These are phyloP conservation scores for Leccinum angustisporum DNA, from an alignment of 1,284 basidiomycete species.

Conservation along the genomic window DNA sequence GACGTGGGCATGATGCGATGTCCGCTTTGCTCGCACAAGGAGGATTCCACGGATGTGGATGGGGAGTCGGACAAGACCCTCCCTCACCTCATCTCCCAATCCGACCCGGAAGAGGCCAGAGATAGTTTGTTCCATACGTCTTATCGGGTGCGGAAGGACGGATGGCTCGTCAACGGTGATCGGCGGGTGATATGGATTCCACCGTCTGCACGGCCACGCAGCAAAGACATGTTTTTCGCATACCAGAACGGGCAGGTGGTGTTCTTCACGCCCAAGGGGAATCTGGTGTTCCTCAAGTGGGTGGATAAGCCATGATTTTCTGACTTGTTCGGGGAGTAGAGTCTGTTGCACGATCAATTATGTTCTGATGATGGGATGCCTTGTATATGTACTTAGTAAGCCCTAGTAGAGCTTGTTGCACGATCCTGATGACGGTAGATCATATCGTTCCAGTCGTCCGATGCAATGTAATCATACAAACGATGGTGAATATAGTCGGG, in stretches of 20 bases:
- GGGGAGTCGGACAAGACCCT: too few relatives aligned
- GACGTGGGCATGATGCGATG: too few relatives aligned
- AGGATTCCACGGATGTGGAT: too few relatives aligned
- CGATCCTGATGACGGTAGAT: neutral
- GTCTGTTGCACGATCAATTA: neutral
- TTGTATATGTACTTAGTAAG: too few relatives aligned
- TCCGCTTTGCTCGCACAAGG: too few relatives aligned
- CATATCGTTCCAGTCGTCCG: too few relatives aligned
- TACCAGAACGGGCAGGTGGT: constrained; percentile 8
- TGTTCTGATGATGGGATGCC: neutral
- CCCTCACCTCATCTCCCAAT: constrained; percentile 10
- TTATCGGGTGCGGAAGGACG: constrained; percentile 23
- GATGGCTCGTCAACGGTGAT: constrained; percentile 22
- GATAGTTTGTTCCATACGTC: constrained; percentile 12
- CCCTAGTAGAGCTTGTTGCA: neutral
- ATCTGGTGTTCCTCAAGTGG: constrained; percentile 6
- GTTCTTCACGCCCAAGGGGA: neutral
- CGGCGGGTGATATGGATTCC: constrained; percentile 20
- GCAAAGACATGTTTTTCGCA: constrained; percentile 14
- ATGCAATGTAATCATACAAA: neutral
- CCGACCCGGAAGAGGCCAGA: constrained; percentile 12
- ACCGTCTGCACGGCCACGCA: constrained; percentile 4
- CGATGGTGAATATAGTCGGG: neutral
- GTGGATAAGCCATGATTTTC: neutral
- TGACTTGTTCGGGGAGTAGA: neutral